Conservation (phyloP, 2,329 filamentous ascomycete species). For the Hypoxylon rubiginosum region DNA sequence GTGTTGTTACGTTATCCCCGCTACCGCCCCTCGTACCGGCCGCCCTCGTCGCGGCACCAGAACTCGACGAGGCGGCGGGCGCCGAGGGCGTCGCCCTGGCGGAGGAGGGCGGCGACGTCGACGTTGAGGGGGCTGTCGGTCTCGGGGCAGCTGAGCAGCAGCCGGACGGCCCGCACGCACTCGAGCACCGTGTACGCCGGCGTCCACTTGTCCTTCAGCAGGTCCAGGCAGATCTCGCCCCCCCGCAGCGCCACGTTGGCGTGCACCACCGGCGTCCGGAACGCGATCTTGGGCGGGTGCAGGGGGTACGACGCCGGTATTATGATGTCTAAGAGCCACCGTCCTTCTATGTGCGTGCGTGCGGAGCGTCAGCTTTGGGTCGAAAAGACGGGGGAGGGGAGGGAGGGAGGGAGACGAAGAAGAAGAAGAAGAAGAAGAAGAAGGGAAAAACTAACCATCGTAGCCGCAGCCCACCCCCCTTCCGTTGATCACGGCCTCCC, state of each 20-base stretch:
- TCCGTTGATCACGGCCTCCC: constrained; percentile 74
- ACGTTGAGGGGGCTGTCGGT: constrained; percentile 83
- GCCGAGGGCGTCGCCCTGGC: constrained; percentile 76
- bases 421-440: not conserved
- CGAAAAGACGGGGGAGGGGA: not conserved
- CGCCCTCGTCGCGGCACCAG: constrained; percentile 67
- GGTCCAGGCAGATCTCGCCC: constrained; percentile 94
- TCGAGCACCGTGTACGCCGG: constrained; percentile 86
- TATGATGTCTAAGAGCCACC: constrained; percentile 84
- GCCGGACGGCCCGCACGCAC: constrained; percentile 78
- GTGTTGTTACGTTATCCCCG: no score
- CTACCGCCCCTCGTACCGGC: constrained; percentile 62
- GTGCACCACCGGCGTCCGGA: constrained; percentile 88
- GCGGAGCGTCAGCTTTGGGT: not conserved
- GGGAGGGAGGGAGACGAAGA: constrained; percentile 5
- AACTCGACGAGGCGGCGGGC: constrained; percentile 79
- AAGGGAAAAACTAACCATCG: constrained; percentile 59
- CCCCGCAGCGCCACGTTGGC: constrained; percentile 79
- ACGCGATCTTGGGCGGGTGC: constrained; percentile 80
- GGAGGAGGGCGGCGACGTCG: constrained; percentile 78
- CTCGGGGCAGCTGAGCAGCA: constrained; percentile 77
- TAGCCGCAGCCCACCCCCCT: constrained; percentile 68
- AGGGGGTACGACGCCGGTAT: constrained; percentile 86
- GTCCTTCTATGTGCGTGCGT: constrained; percentile 66
- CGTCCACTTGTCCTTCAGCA: constrained; percentile 84